phyloP scores from a whole-genome alignment of 768 basidiomycete genomes.

The Kwoniella sp. region DNA sequence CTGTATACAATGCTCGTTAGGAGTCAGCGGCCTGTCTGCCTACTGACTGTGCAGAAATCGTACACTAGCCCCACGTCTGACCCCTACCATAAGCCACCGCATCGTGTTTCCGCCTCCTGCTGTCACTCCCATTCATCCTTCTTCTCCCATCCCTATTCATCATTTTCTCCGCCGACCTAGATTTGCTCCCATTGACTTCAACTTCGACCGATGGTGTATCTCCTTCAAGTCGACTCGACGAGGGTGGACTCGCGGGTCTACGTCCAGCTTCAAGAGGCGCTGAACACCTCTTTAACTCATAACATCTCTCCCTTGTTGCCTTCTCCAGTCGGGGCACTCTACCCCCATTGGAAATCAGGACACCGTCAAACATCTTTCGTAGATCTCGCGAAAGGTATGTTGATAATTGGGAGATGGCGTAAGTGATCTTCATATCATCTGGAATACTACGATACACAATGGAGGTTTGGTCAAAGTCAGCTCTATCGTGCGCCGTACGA shows the following conservation, averaged over 20 bases:
- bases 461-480: too few species aligned
- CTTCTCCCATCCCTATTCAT: neutral
- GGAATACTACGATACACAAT: slow-evolving; percentile 51
- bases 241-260: too few species aligned
- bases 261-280: slow-evolving; percentile 21
- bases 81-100: neutral
- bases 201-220: too few species aligned
- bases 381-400: slow-evolving; percentile 39
- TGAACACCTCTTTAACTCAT: slow-evolving; percentile 37
- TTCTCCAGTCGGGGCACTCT: slow-evolving; percentile 28
- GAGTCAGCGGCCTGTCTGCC: too few species aligned
- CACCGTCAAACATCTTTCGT: slow-evolving; percentile 28
- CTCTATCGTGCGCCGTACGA: too few species aligned
- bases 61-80: neutral
- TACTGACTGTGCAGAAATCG: too few species aligned
- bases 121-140: neutral
- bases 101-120: neutral
- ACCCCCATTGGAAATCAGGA: slow-evolving; percentile 27
- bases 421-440: slow-evolving; percentile 42
- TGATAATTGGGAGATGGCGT: slow-evolving; percentile 24
- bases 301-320: slow-evolving; percentile 37
- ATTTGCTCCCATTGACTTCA: too few species aligned
- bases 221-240: too few species aligned
- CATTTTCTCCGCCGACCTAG: too few species aligned
- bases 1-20: too few species aligned